Conservation (phyloP, 192 early-diverging fungal species). For the Gonapodya sp. region DNA sequence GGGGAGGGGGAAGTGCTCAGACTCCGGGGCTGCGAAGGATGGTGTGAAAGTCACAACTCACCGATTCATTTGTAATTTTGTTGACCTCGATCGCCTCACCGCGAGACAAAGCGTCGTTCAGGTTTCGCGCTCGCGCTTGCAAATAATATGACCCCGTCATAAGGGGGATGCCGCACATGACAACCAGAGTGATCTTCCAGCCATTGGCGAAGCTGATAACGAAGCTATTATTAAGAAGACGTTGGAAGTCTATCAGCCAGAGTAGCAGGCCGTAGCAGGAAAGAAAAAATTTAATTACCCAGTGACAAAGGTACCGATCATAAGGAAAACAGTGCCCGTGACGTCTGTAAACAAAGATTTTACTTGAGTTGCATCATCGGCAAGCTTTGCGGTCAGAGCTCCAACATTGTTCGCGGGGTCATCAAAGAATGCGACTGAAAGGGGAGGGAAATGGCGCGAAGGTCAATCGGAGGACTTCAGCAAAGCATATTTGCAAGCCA, state of each 20-base stretch:
- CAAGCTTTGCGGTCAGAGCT: slow-evolving; percentile 11
- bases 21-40: too few relatives aligned
- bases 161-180: slow-evolving; percentile 50
- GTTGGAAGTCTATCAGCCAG: too few relatives aligned
- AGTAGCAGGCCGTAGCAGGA: too few relatives aligned
- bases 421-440: slow-evolving; percentile 15
- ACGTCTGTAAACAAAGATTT: background rate
- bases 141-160: slow-evolving; percentile 39
- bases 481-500: too few relatives aligned
- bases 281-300: too few relatives aligned
- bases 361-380: slow-evolving; percentile 13
- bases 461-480: too few relatives aligned
- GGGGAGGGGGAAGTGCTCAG: too few relatives aligned
- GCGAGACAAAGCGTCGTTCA: background rate
- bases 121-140: slow-evolving; percentile 14
- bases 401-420: background rate
- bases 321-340: background rate
- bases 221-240: too few relatives aligned
- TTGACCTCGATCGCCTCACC: background rate
- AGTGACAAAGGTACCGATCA: background rate
- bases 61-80: background rate
- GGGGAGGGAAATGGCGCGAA: slow-evolving; percentile 41
- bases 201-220: slow-evolving; percentile 20
- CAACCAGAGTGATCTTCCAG: slow-evolving; percentile 79
- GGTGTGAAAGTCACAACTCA: too few relatives aligned